phyloP scores from a whole-genome alignment of 106 monocot genomes.

The Dactylorhiza incarnata region DNA sequence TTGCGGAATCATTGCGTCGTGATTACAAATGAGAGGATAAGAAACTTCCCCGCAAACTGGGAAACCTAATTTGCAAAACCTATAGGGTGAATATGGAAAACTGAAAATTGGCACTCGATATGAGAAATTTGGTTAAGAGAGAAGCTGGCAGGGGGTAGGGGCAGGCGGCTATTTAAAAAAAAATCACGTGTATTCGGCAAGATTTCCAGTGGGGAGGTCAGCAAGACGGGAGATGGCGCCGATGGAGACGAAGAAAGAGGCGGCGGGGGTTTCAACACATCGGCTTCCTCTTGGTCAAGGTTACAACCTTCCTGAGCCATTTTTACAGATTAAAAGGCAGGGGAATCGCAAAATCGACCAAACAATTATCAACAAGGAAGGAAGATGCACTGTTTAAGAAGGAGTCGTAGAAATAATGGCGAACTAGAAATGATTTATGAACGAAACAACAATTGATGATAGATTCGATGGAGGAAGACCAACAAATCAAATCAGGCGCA shows the following conservation, averaged over 20 bases:
- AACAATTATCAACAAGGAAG: background rate
- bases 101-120: too few relatives aligned
- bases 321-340: background rate
- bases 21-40: background rate
- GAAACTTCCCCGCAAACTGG: background rate
- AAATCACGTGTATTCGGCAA: background rate
- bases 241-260: background rate
- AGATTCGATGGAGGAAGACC: background rate
- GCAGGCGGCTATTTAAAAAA: too few relatives aligned
- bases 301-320: conserved; percentile 10
- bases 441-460: background rate
- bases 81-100: too few relatives aligned
- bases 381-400: too few relatives aligned
- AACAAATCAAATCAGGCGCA: background rate
- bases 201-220: background rate
- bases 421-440: background rate
- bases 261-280: background rate
- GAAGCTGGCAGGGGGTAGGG: too few relatives aligned
- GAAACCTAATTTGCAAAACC: too few relatives aligned
- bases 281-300: conserved; percentile 3
- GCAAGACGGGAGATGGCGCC: background rate
- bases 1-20: conserved; percentile 6
- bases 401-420: background rate
- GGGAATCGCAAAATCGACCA: background rate
- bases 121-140: too few relatives aligned